These are phyloP conservation scores for Schwanniomyces sp. DNA, from an alignment of 805 yeast genomes.

Conservation along the genomic window DNA sequence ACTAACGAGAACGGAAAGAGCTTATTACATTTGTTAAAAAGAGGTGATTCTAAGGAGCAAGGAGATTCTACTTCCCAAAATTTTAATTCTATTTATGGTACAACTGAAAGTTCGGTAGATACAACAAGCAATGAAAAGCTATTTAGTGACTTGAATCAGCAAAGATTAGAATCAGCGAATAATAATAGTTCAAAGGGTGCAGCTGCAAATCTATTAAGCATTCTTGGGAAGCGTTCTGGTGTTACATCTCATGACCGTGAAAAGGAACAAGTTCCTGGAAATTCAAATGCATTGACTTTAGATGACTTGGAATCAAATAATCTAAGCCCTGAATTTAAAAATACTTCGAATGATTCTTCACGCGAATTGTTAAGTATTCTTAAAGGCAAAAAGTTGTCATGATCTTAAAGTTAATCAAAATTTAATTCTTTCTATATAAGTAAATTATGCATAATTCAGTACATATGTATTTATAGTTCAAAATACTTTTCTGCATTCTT, in stretches of 20 bases:
- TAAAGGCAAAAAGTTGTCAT: slow-evolving; percentile 10
- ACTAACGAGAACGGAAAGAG: slow-evolving; percentile 15
- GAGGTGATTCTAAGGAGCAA: slow-evolving; percentile 1
- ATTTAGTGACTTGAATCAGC: neutral
- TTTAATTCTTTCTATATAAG: slow-evolving; percentile 1
- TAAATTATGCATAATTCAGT: neutral
- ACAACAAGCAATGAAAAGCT: neutral
- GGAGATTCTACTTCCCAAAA: slow-evolving; percentile 1
- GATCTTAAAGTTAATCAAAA: neutral
- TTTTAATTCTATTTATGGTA: slow-evolving; percentile 1
- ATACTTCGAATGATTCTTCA: slow-evolving; percentile 11
- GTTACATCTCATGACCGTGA: slow-evolving; percentile 1
- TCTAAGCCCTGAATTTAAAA: neutral
- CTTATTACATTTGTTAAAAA: slow-evolving; percentile 21
- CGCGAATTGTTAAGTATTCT: slow-evolving; percentile 20
- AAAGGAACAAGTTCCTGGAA: slow-evolving; percentile 2
- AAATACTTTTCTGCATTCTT: slow-evolving; percentile 18
- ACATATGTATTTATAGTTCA: slow-evolving; percentile 7
- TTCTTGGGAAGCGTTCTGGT: slow-evolving; percentile 7
- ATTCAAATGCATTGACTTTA: slow-evolving; percentile 7
- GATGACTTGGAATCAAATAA: slow-evolving; percentile 6
- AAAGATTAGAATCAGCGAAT: neutral
- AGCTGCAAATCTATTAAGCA: slow-evolving; percentile 13
- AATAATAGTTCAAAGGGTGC: slow-evolving; percentile 3
- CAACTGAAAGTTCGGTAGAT: neutral